Evolutionary conservation across 78 protist species (phyloP), one percentile per base, ranked within the genome.

Genomic region (Diacronema lutheri): DNA sequence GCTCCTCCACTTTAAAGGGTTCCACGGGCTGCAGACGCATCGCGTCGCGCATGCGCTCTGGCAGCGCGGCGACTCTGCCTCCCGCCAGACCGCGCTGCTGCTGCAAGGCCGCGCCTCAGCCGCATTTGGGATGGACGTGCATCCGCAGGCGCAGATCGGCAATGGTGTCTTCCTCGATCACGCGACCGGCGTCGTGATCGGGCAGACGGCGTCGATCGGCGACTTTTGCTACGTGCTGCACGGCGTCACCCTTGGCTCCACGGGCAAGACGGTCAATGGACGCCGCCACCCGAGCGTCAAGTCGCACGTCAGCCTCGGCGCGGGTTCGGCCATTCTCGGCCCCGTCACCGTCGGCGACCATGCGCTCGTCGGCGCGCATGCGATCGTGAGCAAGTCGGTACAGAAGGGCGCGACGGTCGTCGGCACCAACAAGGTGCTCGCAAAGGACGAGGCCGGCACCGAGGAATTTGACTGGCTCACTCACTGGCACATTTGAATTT

Each of bases 171-270:
- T 90, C 46, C 62, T 92, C 56, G 94, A 92, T 62, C 94, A 92
- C 74, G 94, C 80, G 9, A 40, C 56, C 37, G 94, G 92, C 16
- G 78, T 90, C 33, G 94, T 92, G 40, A 89, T 92, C n/a, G 94
- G 94, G 37, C 93, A 29, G 38, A 92, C 94, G 37, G 88, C 91
- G n/a, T 38, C 86, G 21, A 38, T 92, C 31, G 90, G 90, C 40
- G 38, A 60, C 82, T 50, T 61, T 72, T 6, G 23, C 20, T 38
- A 23, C 40, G 16, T 92, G 14, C 64, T 80, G 50, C 89, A 84
- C 33, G 84, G 86, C 29, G 90, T 87, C 44, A 88, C 90, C n/a
- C 89, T 91, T 37, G 94, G 94, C 25, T 90, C 81, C 65, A 85
- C 89, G 37, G 76, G 85, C 29, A 73, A 46, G 66, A 35, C 33